Conservation (phyloP, 2,329 filamentous ascomycete species). For the Pseudocercospora vitis region DNA sequence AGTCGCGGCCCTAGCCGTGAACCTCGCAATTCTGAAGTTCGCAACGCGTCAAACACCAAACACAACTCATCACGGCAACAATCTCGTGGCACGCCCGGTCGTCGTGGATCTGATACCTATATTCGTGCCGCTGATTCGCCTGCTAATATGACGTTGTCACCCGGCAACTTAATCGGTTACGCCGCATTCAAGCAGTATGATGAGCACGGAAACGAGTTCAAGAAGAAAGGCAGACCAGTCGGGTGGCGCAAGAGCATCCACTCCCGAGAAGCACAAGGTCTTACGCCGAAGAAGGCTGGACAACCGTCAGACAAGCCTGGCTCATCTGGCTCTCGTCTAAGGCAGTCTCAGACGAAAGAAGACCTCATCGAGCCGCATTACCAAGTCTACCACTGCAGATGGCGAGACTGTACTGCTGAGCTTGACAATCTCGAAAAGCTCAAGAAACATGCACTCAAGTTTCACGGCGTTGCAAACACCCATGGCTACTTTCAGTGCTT, state of each 20-base stretch:
- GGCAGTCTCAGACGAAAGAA: constrained; percentile 20
- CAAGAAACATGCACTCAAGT: constrained; percentile 58
- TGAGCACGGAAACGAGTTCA: constrained; percentile 37
- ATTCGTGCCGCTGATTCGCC: background rate
- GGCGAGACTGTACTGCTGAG: constrained; percentile 57
- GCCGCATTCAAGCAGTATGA: constrained; percentile 43
- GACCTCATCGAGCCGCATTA: constrained; percentile 36
- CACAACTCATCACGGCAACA: constrained; percentile 10
- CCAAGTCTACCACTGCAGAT: constrained; percentile 58
- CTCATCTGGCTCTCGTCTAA: constrained; percentile 16
- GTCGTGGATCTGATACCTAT: constrained; percentile 8
- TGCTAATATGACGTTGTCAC: constrained; percentile 10
- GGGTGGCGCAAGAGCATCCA: constrained; percentile 53
- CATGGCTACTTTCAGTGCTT: constrained; percentile 45
- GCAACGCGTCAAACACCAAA: constrained; percentile 13
- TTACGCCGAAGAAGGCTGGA: constrained; percentile 26
- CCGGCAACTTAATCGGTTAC: constrained; percentile 42
- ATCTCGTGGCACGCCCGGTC: constrained; percentile 7
- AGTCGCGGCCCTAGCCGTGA: background rate
- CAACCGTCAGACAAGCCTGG: constrained; percentile 12
- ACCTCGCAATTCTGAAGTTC: constrained; percentile 15
- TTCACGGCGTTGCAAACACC: constrained; percentile 48
- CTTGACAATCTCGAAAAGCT: constrained; percentile 63
- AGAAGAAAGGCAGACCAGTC: constrained; percentile 51
- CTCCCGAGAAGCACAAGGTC: constrained; percentile 38